Evolutionary conservation across 2,329 filamentous ascomycete genomes (phyloP).

Genomic region (Apiospora kogelbergensis): DNA sequence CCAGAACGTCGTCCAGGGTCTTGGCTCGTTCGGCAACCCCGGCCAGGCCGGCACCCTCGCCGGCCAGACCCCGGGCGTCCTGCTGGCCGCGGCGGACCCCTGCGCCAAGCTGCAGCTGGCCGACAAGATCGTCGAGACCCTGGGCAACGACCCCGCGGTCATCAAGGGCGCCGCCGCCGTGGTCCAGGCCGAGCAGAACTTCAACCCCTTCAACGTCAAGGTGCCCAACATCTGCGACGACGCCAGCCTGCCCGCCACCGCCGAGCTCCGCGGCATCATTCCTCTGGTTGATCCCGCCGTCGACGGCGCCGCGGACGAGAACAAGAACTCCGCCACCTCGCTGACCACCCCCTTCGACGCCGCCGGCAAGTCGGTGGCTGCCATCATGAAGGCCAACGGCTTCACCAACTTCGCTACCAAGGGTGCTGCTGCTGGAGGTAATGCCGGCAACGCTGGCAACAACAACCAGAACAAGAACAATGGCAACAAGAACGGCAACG

Average conservation of each 20-base stretch:
- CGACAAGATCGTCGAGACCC: constrained; percentile 61
- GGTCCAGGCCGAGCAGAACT: constrained; percentile 71
- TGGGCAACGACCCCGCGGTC: constrained; percentile 60
- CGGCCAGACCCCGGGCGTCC: constrained; percentile 58
- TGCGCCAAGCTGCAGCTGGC: constrained; percentile 67
- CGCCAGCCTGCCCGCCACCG: constrained; percentile 59
- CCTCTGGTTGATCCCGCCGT: constrained; percentile 68
- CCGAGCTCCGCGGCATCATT: constrained; percentile 63
- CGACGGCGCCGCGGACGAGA: constrained; percentile 54
- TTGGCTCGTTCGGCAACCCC: constrained; percentile 54
- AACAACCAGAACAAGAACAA: background rate
- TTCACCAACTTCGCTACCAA: constrained; percentile 59
- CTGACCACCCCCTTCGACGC: constrained; percentile 55
- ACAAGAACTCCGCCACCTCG: constrained; percentile 57
- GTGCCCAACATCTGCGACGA: constrained; percentile 65
- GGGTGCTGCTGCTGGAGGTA: constrained; percentile 18
- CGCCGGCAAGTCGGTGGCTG: constrained; percentile 63
- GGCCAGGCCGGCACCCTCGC: constrained; percentile 65
- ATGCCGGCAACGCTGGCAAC: background rate
- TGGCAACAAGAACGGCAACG: constrained; percentile 2
- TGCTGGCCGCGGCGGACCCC: constrained; percentile 64
- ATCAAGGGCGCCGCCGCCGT: constrained; percentile 62
- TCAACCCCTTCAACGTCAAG: constrained; percentile 63
- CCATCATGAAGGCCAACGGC: constrained; percentile 61
- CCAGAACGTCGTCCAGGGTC: constrained; percentile 52